Evolutionary conservation across 2,329 filamentous ascomycete genomes (phyloP).

Genomic region (Paraphaeosphaeria sporulosa): DNA sequence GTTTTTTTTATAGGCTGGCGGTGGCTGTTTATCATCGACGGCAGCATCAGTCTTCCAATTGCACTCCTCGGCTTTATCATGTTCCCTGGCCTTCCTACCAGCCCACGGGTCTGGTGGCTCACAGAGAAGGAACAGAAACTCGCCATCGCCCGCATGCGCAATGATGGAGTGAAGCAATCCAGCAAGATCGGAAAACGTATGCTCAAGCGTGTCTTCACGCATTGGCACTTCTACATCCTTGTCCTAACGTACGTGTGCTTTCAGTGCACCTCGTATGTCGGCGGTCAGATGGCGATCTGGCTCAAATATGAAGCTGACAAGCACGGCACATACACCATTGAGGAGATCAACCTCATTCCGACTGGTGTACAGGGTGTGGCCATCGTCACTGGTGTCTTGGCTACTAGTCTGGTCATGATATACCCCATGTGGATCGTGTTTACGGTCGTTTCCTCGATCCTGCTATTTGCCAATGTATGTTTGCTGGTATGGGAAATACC

Average conservation of each 20-base stretch:
- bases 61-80: conserved; percentile 61
- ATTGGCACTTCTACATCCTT: conserved; percentile 60
- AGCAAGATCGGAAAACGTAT: conserved; percentile 52
- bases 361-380: conserved; percentile 56
- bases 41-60: conserved; percentile 62
- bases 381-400: conserved; percentile 57
- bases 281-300: conserved; percentile 59
- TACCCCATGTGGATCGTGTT: conserved; percentile 58
- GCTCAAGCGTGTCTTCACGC: conserved; percentile 52
- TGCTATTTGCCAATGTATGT: conserved; percentile 53
- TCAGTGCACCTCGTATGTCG: conserved; percentile 49
- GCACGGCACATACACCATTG: conserved; percentile 50
- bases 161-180: conserved; percentile 40
- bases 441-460: conserved; percentile 44
- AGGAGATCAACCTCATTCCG: conserved; percentile 58
- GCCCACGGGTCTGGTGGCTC: conserved; percentile 58
- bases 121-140: conserved; percentile 37
- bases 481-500: conserved; percentile 59
- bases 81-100: conserved; percentile 59
- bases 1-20: conserved; percentile 49
- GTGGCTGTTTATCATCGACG: conserved; percentile 64
- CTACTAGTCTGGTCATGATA: conserved; percentile 57
- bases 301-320: conserved; percentile 52
- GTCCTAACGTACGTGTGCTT: conserved; percentile 53
- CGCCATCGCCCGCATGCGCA: conserved; percentile 31